Conservation (phyloP, 2,329 filamentous ascomycete species). For the Arthrobotrys musiformis region DNA sequence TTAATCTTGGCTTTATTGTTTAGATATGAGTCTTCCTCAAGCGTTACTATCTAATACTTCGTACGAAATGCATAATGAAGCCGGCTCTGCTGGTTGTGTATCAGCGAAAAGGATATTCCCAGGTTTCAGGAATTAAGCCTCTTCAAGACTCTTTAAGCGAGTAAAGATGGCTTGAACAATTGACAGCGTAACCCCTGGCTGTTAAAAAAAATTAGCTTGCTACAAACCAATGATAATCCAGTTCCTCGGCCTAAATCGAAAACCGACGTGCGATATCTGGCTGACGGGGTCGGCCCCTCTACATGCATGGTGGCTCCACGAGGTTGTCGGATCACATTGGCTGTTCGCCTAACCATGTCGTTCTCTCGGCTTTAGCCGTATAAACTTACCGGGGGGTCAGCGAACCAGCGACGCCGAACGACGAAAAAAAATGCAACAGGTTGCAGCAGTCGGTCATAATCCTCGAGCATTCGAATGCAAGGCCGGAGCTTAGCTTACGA, state of each 20-base stretch:
- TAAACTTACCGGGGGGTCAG: constrained; percentile 28
- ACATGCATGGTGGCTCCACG: background rate
- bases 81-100: background rate
- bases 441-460: background rate
- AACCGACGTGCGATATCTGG: constrained; percentile 8
- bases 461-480: background rate
- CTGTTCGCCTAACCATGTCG: constrained; percentile 41
- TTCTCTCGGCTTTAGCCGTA: constrained; percentile 41
- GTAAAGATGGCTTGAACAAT: background rate
- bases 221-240: background rate
- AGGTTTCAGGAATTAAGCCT: background rate
- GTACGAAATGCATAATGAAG: background rate
- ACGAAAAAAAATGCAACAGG: background rate
- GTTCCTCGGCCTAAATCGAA: background rate
- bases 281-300: background rate
- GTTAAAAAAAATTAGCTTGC: constrained; percentile 1
- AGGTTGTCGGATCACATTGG: constrained; percentile 29
- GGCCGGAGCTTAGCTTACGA: constrained; percentile 6
- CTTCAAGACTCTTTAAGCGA: background rate
- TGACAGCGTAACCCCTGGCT: background rate
- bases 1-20: background rate
- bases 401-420: constrained; percentile 4
- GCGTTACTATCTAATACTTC: background rate
- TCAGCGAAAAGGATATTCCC: background rate
- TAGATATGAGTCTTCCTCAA: background rate